Base-by-base conservation (phyloP, 1,284 basidiomycete species). In the Athelia sp. region DNA sequence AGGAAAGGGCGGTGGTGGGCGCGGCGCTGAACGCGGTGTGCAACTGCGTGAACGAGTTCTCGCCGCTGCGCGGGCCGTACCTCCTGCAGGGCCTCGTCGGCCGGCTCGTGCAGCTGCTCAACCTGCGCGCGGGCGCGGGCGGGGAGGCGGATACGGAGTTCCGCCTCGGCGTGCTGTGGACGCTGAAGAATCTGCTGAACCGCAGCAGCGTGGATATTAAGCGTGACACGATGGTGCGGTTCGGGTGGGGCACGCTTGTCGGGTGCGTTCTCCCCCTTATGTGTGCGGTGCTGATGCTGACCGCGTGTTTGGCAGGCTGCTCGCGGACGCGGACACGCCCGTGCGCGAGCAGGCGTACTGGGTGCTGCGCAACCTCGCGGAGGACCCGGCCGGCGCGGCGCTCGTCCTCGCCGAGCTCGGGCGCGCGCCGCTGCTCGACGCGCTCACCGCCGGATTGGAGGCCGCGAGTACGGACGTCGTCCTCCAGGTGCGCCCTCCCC, bases 1-100 rank as follows among this genome's bases (percentile, higher is more conserved):
- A 90, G 53, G 87, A 92, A 57, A 68, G 75, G 43, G 71, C 86
- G 11, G 89, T 95, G 22, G 76, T 83, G 45, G 76, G 77, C 32
- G 87, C 87, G 1, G 89, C 90, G 0, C 70, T 90, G 0, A 77
- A 82, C 1, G 85, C 84, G 1, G 75, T 95, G 3, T 92, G 89
- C 62, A 97, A 96, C 62, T 73, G 95, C 24, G 78, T 95, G 3
- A 85, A 84, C 49, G 89, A 94, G 51, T 93, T 91, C 63, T 93
- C 90, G 14, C 93, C 93, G 4, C 64, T 95, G 56, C 74, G 83
- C 52, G 57, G 84, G 83, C 72, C 70, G 6, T 71, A 87, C 50
- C 63, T 93, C 14, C 75, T 81, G 22, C 71, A 82, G 50, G 87
- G 85, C 0, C 70, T 87, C 1, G 70, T 93, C 43, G 67, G 74